phyloP scores from a whole-genome alignment of 164 flowering plant species.

The Piper betle region DNA sequence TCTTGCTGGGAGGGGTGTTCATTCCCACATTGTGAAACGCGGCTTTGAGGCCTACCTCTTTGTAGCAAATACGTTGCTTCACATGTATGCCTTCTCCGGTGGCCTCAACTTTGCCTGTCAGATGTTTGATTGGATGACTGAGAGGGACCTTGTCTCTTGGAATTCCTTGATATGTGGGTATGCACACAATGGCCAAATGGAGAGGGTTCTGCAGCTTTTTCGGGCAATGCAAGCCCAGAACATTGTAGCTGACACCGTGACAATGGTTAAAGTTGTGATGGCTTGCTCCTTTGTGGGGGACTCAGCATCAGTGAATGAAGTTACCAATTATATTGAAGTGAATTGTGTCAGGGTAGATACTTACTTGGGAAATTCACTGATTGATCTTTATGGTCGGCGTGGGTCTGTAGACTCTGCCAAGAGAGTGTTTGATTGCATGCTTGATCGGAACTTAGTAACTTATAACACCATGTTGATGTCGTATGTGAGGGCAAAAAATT shows the following conservation, averaged over 20 bases:
- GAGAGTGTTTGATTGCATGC: constrained; percentile 42
- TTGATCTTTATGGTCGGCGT: constrained; percentile 47
- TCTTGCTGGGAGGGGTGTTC: constrained; percentile 26
- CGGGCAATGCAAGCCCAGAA: constrained; percentile 28
- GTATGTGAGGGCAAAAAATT: constrained; percentile 34
- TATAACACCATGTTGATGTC: constrained; percentile 59
- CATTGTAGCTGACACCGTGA: constrained; percentile 48
- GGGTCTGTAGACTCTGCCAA: constrained; percentile 35
- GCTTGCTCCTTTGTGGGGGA: constrained; percentile 42
- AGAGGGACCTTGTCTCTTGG: constrained; percentile 62
- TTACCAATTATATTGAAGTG: constrained; percentile 31
- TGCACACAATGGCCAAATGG: constrained; percentile 22
- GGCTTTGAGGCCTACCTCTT: constrained; percentile 36
- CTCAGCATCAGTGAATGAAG: constrained; percentile 17
- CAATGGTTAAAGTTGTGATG: constrained; percentile 52
- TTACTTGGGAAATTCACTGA: constrained; percentile 58
- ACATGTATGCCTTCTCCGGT: constrained; percentile 34
- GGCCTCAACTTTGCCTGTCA: constrained; percentile 22
- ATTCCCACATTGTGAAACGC: constrained; percentile 30
- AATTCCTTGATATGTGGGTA: constrained; percentile 68
- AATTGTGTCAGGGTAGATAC: constrained; percentile 35
- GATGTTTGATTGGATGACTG: constrained; percentile 41
- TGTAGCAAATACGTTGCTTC: constrained; percentile 47
- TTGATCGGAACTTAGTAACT: constrained; percentile 43
- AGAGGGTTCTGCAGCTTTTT: constrained; percentile 42